Conservation (phyloP, 345 rosid species). For the Citrus unshiu region DNA sequence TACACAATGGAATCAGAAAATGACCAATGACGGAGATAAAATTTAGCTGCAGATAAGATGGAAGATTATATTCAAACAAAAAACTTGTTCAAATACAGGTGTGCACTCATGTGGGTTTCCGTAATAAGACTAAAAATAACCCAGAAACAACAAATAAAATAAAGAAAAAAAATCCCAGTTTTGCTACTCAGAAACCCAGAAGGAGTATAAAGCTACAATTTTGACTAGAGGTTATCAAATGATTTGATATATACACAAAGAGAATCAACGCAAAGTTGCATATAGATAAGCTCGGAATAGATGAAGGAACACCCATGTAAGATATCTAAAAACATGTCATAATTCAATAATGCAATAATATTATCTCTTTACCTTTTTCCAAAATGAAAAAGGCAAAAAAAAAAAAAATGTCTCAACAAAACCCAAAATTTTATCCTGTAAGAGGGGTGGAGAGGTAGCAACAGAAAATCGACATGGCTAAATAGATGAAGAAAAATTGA, state of each 20-base stretch:
- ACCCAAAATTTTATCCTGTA: constrained; percentile 8
- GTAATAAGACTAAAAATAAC: background rate
- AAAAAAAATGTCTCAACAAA: background rate
- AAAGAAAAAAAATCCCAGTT: background rate
- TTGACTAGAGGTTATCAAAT: background rate
- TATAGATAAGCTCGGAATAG: background rate
- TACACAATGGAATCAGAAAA: constrained; percentile 11
- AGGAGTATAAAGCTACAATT: background rate
- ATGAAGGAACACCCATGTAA: background rate
- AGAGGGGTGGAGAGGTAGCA: constrained; percentile 2
- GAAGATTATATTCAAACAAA: background rate
- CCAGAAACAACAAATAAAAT: background rate
- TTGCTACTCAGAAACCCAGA: background rate
- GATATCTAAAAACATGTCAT: background rate
- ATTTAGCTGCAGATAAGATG: background rate
- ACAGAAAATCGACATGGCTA: background rate
- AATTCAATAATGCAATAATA: background rate
- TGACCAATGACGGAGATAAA: background rate
- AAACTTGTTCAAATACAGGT: background rate
- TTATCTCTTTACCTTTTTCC: constrained; percentile 7
- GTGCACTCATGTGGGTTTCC: background rate
- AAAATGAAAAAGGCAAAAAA: background rate
- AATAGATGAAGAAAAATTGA: constrained; percentile 6
- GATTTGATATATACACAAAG: background rate
- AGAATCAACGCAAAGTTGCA: background rate